A percentile compares a stretch with the other conserved stretches of the same genome.
These are phyloP conservation scores for Coemansia sp. DNA, from an alignment of 192 early-diverging fungal genomes.

Conservation along the genomic window DNA sequence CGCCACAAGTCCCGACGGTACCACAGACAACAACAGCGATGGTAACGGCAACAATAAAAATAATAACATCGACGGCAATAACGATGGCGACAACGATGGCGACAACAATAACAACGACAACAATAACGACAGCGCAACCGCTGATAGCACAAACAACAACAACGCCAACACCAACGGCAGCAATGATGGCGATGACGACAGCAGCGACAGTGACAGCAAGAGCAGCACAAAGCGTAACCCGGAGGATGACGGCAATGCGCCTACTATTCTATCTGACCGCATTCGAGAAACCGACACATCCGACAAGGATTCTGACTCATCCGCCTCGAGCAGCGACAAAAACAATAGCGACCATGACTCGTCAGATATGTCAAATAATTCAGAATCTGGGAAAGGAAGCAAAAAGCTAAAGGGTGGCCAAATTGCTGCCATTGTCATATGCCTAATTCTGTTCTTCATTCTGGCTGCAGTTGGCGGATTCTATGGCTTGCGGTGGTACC, in stretches of 20 bases:
- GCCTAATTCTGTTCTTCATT: conserved; percentile 10
- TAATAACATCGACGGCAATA: too few relatives aligned
- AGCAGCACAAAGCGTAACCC: background rate
- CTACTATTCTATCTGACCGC: background rate
- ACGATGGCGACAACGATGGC: background rate
- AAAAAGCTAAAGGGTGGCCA: conserved; percentile 12
- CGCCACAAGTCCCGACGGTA: too few relatives aligned
- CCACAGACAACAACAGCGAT: too few relatives aligned
- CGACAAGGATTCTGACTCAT: background rate
- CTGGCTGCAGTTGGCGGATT: conserved; percentile 9
- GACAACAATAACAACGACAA: background rate
- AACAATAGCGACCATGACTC: background rate
- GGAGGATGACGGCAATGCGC: background rate
- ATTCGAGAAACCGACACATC: background rate
- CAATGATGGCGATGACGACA: background rate
- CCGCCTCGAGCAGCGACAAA: background rate
- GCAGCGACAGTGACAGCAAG: background rate
- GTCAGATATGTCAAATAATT: too few relatives aligned
- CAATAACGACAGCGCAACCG: background rate
- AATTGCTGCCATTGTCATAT: conserved; percentile 22
- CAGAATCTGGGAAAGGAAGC: too few relatives aligned
- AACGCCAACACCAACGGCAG: background rate
- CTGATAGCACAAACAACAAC: background rate
- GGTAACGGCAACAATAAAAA: too few relatives aligned
- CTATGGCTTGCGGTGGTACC: conserved; percentile 27